phyloP scores from a whole-genome alignment of 2,329 filamentous ascomycete genomes.

The Amesomyces nigricolor region DNA sequence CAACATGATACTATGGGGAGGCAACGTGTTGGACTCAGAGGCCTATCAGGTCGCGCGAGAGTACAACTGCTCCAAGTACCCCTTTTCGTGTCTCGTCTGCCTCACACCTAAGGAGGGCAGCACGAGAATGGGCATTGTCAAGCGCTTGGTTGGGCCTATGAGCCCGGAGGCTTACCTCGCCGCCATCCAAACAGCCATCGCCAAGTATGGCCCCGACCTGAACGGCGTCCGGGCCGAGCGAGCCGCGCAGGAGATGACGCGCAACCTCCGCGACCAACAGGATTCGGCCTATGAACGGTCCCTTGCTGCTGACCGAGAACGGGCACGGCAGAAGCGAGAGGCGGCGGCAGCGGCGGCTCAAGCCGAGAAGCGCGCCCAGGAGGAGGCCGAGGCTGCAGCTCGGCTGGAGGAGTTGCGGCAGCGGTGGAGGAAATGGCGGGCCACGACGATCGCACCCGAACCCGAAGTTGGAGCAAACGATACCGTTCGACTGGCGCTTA shows the following conservation, averaged over 20 bases:
- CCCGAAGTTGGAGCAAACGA: slow-evolving; percentile 59
- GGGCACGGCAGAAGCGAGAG: slow-evolving; percentile 69
- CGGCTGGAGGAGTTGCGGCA: slow-evolving; percentile 41
- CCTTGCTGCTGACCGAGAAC: slow-evolving; percentile 79
- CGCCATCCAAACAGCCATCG: slow-evolving; percentile 68
- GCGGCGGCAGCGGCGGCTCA: slow-evolving; percentile 65
- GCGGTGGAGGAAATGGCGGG: slow-evolving; percentile 80
- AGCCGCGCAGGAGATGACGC: slow-evolving; percentile 72
- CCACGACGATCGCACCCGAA: slow-evolving; percentile 60
- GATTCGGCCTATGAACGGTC: slow-evolving; percentile 92
- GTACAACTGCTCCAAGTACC: slow-evolving; percentile 85
- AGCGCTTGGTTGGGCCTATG: slow-evolving; percentile 68
- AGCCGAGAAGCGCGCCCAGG: slow-evolving; percentile 56
- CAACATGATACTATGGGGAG: slow-evolving; percentile 85
- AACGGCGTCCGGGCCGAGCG: slow-evolving; percentile 69
- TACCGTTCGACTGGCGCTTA: slow-evolving; percentile 64
- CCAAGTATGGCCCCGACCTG: slow-evolving; percentile 70
- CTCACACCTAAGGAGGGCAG: slow-evolving; percentile 79
- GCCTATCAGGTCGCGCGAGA: slow-evolving; percentile 89
- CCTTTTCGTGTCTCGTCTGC: slow-evolving; percentile 79
- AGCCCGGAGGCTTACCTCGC: slow-evolving; percentile 65
- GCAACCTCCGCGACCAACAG: slow-evolving; percentile 78
- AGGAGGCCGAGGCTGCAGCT: slow-evolving; percentile 56
- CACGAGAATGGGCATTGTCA: slow-evolving; percentile 85
- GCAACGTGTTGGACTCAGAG: slow-evolving; percentile 87